Conservation (phyloP, 2,329 filamentous ascomycete species). For the Catunica adiposa region DNA sequence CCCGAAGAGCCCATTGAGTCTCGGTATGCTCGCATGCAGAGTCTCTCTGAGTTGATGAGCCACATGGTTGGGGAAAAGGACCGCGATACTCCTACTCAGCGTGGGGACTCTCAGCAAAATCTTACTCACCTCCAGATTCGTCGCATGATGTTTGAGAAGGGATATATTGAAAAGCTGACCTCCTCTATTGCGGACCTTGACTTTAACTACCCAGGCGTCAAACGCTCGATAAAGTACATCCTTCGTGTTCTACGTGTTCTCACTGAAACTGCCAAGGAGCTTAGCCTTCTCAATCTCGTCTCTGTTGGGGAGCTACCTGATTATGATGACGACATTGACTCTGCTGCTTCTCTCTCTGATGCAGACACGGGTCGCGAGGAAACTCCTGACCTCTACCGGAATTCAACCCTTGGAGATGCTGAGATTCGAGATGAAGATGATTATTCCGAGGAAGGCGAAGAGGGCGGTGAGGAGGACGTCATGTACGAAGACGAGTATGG, state of each 20-base stretch:
- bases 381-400: conserved; percentile 91
- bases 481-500: conserved; percentile 89
- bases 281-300: conserved; percentile 69
- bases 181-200: conserved; percentile 89
- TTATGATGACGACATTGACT: conserved; percentile 65
- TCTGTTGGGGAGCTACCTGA: conserved; percentile 48
- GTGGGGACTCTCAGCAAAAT: conserved; percentile 28
- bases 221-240: conserved; percentile 91
- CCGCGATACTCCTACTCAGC: conserved; percentile 27
- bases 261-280: conserved; percentile 68
- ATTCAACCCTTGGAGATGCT: conserved; percentile 88
- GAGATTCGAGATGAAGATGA: conserved; percentile 60
- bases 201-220: conserved; percentile 82
- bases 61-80: conserved; percentile 75
- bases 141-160: conserved; percentile 96
- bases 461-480: conserved; percentile 46
- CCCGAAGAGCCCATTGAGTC: conserved; percentile 67
- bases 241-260: conserved; percentile 74
- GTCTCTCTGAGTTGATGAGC: conserved; percentile 79
- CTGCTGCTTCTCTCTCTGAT: conserved; percentile 77
- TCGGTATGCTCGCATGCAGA: conserved; percentile 77
- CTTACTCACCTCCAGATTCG: conserved; percentile 46
- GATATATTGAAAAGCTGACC: conserved; percentile 77
- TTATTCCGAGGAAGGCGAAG: conserved; percentile 31
- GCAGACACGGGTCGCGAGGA: conserved; percentile 78